phyloP scores from a whole-genome alignment of 2,329 filamentous ascomycete genomes.

The Tolypocladium inflatum region DNA sequence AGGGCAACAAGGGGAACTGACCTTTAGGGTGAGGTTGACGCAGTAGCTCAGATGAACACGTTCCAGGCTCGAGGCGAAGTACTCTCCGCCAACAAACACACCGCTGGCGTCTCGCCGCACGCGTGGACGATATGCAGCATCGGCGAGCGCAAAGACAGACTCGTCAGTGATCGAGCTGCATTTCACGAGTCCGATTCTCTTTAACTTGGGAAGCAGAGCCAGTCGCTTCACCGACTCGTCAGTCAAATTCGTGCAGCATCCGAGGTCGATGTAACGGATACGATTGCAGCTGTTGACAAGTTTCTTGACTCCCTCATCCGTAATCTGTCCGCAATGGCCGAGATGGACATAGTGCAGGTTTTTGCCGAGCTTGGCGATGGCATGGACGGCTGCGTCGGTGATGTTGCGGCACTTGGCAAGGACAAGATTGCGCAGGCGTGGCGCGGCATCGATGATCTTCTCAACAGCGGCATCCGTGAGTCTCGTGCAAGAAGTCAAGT shows the following conservation, averaged over 20 bases:
- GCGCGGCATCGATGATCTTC: slow-evolving; percentile 78
- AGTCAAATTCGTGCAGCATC: slow-evolving; percentile 85
- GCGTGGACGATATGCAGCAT: slow-evolving; percentile 48
- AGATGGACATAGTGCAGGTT: slow-evolving; percentile 96
- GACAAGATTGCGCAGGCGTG: slow-evolving; percentile 83
- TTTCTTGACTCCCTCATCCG: slow-evolving; percentile 76
- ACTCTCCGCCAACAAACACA: slow-evolving; percentile 39
- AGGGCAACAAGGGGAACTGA: slow-evolving; percentile 32
- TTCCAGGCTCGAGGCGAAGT: slow-evolving; percentile 62
- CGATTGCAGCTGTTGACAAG: slow-evolving; percentile 82
- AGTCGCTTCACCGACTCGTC: slow-evolving; percentile 79
- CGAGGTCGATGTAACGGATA: slow-evolving; percentile 93
- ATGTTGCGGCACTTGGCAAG: slow-evolving; percentile 90
- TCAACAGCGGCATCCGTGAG: slow-evolving; percentile 81
- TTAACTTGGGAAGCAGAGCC: slow-evolving; percentile 81
- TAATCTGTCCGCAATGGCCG: slow-evolving; percentile 86
- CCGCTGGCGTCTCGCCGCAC: slow-evolving; percentile 38
- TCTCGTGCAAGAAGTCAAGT: slow-evolving; percentile 79
- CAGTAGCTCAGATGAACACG: slow-evolving; percentile 96
- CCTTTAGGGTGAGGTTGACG: slow-evolving; percentile 69
- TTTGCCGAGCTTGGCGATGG: slow-evolving; percentile 84
- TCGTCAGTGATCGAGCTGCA: slow-evolving; percentile 83
- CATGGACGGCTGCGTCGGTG: slow-evolving; percentile 77
- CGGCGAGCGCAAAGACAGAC: slow-evolving; percentile 77
- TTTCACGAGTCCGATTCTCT: slow-evolving; percentile 91